A percentile compares a stretch with the other conserved stretches of the same genome.
Evolutionary conservation across 768 basidiomycete species (phyloP).

Genomic region (Suillus tomentosus): DNA sequence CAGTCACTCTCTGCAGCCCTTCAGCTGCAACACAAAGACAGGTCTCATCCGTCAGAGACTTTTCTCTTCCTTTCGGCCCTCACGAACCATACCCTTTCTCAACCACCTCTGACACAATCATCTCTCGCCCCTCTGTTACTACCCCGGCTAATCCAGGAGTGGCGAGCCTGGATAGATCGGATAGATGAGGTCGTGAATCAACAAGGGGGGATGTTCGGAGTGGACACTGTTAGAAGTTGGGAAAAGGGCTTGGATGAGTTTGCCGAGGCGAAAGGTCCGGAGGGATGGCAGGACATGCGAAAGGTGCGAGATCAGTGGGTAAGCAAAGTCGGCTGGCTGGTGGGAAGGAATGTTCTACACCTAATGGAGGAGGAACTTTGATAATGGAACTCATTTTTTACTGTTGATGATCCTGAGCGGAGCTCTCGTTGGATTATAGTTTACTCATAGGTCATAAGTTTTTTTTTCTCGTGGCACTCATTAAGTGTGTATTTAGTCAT

Average conservation of each 20-base stretch:
- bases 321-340: conserved; percentile 75
- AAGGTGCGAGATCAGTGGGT: conserved; percentile 68
- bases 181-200: conserved; percentile 72
- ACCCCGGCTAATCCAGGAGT: conserved; percentile 69
- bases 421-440: conserved; percentile 9
- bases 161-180: conserved; percentile 74
- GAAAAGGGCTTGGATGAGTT: conserved; percentile 68
- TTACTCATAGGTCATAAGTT: conserved; percentile 1
- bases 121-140: conserved; percentile 58
- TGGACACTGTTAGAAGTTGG: conserved; percentile 70
- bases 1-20: conserved; percentile 45
- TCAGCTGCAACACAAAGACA: conserved; percentile 60
- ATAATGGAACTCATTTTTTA: conserved; percentile 12
- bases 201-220: conserved; percentile 79
- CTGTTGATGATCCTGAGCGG: conserved; percentile 10
- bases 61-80: conserved; percentile 70
- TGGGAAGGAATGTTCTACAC: conserved; percentile 44
- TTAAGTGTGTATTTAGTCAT: conserved; percentile 6
- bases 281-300: conserved; percentile 44
- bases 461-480: conserved; percentile 3
- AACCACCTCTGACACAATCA: conserved; percentile 66
- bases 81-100: conserved; percentile 65
- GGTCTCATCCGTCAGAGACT: conserved; percentile 72
- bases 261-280: conserved; percentile 50
- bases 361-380: conserved; percentile 34